phyloP scores from a whole-genome alignment of 768 basidiomycete species.

The Nidula microcarpa region DNA sequence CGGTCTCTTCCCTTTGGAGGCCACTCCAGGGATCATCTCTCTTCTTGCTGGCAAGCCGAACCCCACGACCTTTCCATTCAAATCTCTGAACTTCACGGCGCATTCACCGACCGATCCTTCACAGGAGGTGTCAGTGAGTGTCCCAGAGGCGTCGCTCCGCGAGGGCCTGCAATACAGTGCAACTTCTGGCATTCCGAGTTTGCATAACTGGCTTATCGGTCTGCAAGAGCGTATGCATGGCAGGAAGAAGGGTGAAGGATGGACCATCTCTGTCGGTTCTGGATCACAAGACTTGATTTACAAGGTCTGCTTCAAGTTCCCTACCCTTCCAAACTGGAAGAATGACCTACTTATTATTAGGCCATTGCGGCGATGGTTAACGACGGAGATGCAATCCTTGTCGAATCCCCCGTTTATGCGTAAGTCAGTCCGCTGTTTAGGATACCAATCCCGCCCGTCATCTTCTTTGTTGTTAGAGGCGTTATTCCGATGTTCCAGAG shows the following conservation, averaged over 20 bases:
- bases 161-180: slow-evolving; percentile 74
- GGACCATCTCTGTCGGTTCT: slow-evolving; percentile 73
- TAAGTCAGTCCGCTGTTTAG: slow-evolving; percentile 23
- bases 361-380: slow-evolving; percentile 69
- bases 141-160: slow-evolving; percentile 59
- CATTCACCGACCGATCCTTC: slow-evolving; percentile 42
- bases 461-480: slow-evolving; percentile 37
- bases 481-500: slow-evolving; percentile 60
- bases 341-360: slow-evolving; percentile 44
- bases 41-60: slow-evolving; percentile 93
- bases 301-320: slow-evolving; percentile 53
- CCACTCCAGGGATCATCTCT: slow-evolving; percentile 72
- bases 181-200: slow-evolving; percentile 62
- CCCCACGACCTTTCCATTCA: slow-evolving; percentile 86
- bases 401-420: slow-evolving; percentile 83
- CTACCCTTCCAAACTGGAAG: too few relatives aligned
- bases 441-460: slow-evolving; percentile 8
- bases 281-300: slow-evolving; percentile 89
- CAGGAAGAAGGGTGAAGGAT: slow-evolving; percentile 57
- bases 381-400: slow-evolving; percentile 74
- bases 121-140: slow-evolving; percentile 44
- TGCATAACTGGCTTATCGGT: slow-evolving; percentile 66
- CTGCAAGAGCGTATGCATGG: slow-evolving; percentile 73
- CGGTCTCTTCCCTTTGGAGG: slow-evolving; percentile 75
- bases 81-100: slow-evolving; percentile 66